Base-by-base conservation (phyloP, 1,284 basidiomycete genomes). In the Microbotryomycetes sp. region DNA sequence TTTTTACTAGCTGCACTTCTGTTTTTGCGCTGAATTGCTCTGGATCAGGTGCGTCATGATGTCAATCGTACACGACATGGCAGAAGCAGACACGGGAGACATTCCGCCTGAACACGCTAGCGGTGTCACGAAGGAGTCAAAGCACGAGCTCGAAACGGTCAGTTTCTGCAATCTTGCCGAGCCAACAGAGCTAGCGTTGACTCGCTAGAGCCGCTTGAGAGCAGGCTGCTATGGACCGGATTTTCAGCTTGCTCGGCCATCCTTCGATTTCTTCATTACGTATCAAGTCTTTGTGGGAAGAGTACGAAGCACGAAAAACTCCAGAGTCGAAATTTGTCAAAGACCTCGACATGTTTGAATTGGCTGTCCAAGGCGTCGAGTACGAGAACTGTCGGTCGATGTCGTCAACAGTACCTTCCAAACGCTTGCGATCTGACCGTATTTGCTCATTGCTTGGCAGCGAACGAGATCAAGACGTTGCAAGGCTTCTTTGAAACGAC, bases 11-110 rank as follows among this genome's bases (percentile, higher is more conserved):
- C n/a, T n/a, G n/a, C n/a, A n/a, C n/a, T n/a, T n/a, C n/a, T n/a
- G n/a, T n/a, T n/a, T n/a, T n/a, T n/a, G n/a, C n/a, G n/a, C n/a
- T n/a, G n/a, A n/a, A n/a, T n/a, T n/a, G n/a, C n/a, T n/a, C n/a
- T n/a, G n/a, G n/a, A 60, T 66, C 65, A 94, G 88, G 79, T 91
- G 89, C 63, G 86, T 91, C 9, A 85, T 89, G 85, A 83, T 97
- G 81, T 85, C 85, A 16, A 73, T 97, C 21, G 89, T 97, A 6
- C 94, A 97, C 72, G 94, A 98, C 76, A 82, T 98, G 13, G 94
- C 94, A 13, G 94, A 97, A 76, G 94, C 94, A 0, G 89, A 94
- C 58, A 93, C 97, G 3, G 94, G 94, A 1, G 94, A 97, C 72
- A 94, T 97, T 59, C 84, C 92, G 0, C 94, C 94, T 0, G 80